phyloP scores from a whole-genome alignment of 371 early-diverging fungal species.

The Zancudomyces culisetae region DNA sequence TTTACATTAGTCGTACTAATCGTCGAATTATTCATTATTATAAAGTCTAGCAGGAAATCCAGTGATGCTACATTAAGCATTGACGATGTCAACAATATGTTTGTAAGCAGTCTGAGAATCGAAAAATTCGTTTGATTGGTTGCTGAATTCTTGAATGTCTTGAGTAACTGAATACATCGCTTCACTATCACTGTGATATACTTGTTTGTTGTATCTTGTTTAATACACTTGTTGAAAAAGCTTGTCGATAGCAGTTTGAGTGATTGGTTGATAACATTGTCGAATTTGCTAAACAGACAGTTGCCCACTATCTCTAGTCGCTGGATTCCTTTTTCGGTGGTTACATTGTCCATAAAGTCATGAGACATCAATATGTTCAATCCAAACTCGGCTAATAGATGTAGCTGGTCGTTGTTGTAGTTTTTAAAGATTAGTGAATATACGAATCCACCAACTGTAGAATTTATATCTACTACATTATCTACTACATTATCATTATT shows the following conservation, averaged over 20 bases:
- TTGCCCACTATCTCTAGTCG: slow-evolving; percentile 57
- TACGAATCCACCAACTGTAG: background rate
- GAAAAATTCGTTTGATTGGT: background rate
- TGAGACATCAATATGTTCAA: slow-evolving; percentile 24
- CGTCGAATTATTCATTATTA: too few species aligned
- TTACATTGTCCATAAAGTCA: slow-evolving; percentile 30
- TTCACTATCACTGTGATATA: slow-evolving; percentile 13
- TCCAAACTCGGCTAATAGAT: slow-evolving; percentile 89
- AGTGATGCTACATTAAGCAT: slow-evolving; percentile 50
- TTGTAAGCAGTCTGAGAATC: background rate
- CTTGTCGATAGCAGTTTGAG: slow-evolving; percentile 46
- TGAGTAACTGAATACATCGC: slow-evolving; percentile 7
- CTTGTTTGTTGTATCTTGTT: slow-evolving; percentile 36
- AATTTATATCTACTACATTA: background rate
- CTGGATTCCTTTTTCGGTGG: slow-evolving; percentile 43
- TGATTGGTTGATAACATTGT: slow-evolving; percentile 40
- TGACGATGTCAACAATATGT: slow-evolving; percentile 32
- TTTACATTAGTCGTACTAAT: too few species aligned
- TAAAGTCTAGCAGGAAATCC: slow-evolving; percentile 49
- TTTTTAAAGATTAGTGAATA: slow-evolving; percentile 48
- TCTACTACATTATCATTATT: background rate
- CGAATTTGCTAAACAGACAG: slow-evolving; percentile 58
- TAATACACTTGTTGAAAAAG: slow-evolving; percentile 47
- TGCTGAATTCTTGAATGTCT: slow-evolving; percentile 43
- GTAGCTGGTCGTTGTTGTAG: too few species aligned